These are phyloP conservation scores for Suillus brevipes DNA, from an alignment of 768 basidiomycete genomes.

Conservation along the genomic window DNA sequence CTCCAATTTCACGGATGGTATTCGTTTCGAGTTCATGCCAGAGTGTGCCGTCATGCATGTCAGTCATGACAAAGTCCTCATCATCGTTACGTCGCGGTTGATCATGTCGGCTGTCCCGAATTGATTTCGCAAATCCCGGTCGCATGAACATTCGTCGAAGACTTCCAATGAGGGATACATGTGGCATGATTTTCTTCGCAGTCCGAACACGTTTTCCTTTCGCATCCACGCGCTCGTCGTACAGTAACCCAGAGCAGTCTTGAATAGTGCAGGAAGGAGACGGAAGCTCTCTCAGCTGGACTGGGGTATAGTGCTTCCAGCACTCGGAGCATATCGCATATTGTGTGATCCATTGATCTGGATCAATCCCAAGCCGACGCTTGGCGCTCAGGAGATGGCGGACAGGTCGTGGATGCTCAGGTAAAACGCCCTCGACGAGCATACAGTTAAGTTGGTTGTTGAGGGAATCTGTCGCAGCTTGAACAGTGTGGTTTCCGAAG, in stretches of 20 bases:
- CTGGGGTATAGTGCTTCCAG: neutral
- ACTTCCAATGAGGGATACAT: neutral
- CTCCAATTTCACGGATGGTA: neutral
- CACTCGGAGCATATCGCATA: neutral
- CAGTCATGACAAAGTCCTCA: neutral
- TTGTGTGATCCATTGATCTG: neutral
- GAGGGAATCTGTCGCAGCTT: constrained; percentile 11
- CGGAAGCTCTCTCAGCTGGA: neutral
- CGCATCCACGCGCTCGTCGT: neutral
- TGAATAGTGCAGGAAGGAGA: neutral
- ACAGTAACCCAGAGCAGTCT: neutral
- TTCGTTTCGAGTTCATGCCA: neutral
- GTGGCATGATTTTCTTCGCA: neutral
- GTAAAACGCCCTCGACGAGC: neutral
- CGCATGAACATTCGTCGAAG: neutral
- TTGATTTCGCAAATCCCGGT: neutral
- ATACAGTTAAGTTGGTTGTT: neutral
- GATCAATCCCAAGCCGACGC: neutral
- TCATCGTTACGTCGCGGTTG: neutral
- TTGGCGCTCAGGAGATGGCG: neutral
- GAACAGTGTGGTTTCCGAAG: constrained; percentile 12
- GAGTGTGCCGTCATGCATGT: neutral
- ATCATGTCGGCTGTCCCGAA: neutral
- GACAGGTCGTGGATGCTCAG: neutral
- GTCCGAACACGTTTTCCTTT: neutral